A percentile compares a stretch with the other conserved stretches of the same genome.
Evolutionary conservation across 176 grass and related monocot species (phyloP).

Genomic region (Oryza meridionalis): DNA sequence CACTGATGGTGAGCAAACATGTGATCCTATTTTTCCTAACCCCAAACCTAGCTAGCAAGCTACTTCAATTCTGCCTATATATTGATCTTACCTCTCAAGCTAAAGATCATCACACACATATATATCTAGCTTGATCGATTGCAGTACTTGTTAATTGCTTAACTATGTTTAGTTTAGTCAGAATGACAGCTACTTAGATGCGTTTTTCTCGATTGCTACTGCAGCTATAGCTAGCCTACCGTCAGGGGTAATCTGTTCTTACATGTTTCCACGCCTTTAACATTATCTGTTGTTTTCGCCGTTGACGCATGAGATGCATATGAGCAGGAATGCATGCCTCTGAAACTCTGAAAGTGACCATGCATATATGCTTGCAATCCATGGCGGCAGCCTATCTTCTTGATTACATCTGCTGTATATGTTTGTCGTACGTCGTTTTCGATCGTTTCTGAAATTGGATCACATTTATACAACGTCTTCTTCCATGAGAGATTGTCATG

Average conservation of each 20-base stretch:
- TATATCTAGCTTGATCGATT: neutral
- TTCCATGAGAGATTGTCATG: neutral
- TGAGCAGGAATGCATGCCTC: neutral
- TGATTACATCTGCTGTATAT: neutral
- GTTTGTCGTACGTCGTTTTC: neutral
- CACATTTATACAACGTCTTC: neutral
- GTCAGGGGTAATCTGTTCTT: neutral
- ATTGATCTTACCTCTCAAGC: neutral
- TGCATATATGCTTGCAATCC: neutral
- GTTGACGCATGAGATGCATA: neutral
- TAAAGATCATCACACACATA: neutral
- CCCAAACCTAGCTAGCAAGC: neutral
- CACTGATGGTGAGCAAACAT: neutral
- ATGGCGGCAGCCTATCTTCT: neutral
- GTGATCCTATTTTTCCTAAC: neutral
- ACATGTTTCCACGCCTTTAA: neutral
- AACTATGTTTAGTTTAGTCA: neutral
- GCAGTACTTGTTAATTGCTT: neutral
- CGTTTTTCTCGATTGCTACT: neutral
- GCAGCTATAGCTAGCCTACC: neutral
- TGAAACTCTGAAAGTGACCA: neutral
- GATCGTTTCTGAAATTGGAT: neutral
- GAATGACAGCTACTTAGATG: neutral
- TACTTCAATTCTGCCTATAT: neutral
- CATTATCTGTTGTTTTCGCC: neutral